phyloP scores from a whole-genome alignment of 306 rosid genomes.

The Sphenostylis stenocarpa region DNA sequence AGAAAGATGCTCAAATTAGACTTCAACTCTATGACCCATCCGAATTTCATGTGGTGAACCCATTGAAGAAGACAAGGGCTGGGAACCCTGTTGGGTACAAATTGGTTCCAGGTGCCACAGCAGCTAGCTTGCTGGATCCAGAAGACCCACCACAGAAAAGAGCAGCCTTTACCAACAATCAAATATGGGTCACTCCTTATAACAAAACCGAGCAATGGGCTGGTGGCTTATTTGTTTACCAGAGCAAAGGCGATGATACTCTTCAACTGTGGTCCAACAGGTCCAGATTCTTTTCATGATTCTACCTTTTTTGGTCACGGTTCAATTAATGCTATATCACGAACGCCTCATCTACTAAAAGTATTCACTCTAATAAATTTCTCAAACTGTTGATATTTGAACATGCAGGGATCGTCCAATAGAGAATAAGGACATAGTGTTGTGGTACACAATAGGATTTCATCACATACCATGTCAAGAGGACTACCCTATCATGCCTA shows the following conservation, averaged over 20 bases:
- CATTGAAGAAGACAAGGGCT: conserved; percentile 55
- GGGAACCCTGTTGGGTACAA: conserved; percentile 91
- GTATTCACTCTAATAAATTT: too few relatives aligned
- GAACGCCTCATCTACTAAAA: too few relatives aligned
- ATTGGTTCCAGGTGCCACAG: conserved; percentile 74
- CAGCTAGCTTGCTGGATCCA: conserved; percentile 66
- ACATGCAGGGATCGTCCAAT: conserved; percentile 67
- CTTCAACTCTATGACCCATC: conserved; percentile 71
- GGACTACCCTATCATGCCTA: conserved; percentile 88
- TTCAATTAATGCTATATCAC: background rate
- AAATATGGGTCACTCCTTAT: conserved; percentile 92
- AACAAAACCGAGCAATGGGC: conserved; percentile 79
- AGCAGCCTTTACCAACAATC: conserved; percentile 83
- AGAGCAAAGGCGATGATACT: conserved; percentile 77
- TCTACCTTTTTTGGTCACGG: background rate
- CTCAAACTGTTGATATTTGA: too few relatives aligned
- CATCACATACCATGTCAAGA: conserved; percentile 96
- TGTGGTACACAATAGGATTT: conserved; percentile 93
- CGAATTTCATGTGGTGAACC: conserved; percentile 77
- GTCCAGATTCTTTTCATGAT: conserved; percentile 31
- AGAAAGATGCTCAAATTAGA: conserved; percentile 75
- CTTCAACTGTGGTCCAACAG: conserved; percentile 81
- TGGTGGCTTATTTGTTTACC: conserved; percentile 69
- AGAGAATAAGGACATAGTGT: conserved; percentile 81
- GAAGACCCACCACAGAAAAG: conserved; percentile 83